Evolutionary conservation across 1,284 basidiomycete species (phyloP), one percentile per base, ranked within the genome.

Genomic region (Boletus sp.): DNA sequence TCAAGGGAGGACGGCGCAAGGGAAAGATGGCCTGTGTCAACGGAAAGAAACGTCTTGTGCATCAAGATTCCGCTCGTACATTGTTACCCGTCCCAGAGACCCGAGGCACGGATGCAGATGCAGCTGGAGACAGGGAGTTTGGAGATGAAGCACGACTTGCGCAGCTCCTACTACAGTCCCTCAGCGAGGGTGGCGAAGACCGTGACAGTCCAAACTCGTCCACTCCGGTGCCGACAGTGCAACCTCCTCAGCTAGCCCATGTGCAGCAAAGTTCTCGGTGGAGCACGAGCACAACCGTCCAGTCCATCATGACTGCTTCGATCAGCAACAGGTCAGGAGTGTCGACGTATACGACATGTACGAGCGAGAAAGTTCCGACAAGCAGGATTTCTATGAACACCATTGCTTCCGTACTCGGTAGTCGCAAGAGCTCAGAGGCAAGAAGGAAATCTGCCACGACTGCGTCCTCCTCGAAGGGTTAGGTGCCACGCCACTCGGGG

Each of bases 311-410:
- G 33, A 65, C 65, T 9, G 51, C 49, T 43, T 66, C 63, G 12
- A 44, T 61, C 8, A 67, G 65, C 36, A 65, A 65, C n/a, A 49
- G 44, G 46, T 63, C 61, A 0, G 60, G 57, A 16, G 41, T 62
- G 41, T 61, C 60, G 17, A 65, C 60, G 9, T 64, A 65, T 27
- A 60, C 59, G 22, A 64, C 62, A 10, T 64, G 61, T 41, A 55
- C 53, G n/a, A 62, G 61, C 35, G 60, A 65, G 33, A 57, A 46
- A 20, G 43, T 58, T 41, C 61, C 59, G 10, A 56, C 57, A 16
- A 60, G 50, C 44, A 62, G 65, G 49, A 43, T 67, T 29, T 63
- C 61, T 9, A 59, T 65, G 50, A 67, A 58, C 22, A 67, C 61
- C 4, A 38, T 66, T 13, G 39, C 60, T 34, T 67, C 65, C 3